Base-by-base conservation (phyloP, 768 basidiomycete genomes). In the Arthromyces matolae region DNA sequence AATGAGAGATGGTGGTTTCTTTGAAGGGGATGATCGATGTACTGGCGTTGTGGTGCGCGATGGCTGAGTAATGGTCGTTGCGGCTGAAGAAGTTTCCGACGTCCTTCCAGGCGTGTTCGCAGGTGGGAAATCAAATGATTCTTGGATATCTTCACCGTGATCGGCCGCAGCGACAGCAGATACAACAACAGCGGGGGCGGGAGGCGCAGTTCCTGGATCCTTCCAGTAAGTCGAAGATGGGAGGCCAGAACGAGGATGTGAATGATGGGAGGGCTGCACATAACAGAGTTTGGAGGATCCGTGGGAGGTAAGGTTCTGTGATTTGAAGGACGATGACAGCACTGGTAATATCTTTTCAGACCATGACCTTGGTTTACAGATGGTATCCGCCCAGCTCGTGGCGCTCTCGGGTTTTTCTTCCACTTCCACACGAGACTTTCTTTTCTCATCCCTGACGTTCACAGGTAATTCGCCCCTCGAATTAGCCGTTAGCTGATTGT, bases 131-230 rank as follows among this genome's bases (percentile, higher is more conserved):
- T 67, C 64, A 20, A 71, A 70, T 50, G 65, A 72, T 39, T 68
- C 67, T 19, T 65, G 61, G 16, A 57, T 35, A 22, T 51, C 63
- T 51, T 72, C 69, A 19, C 67, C 69, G 19, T 71, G 71, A 56
- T 69, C 73, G 16, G 75, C 71, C 24, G 68, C 64, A 8, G 72
- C 76, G 25, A 75, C 70, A 20, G 75, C 72, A 35, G 75, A 77
- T 6, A 80, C 75, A 39, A 80, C 65, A 13, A 80, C 70, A 1
- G 76, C 77, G 37, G 78, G 78, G 0, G 78, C 78, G 20, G 70
- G 78, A 8, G 76, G 70, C n/a, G 71, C 69, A 19, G 71, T 63
- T 23, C 78, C 77, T 13, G 73, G 77, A 57, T 78, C 76, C 57
- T 79, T 74, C 77, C 78, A 78, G 46, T 70, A 71, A 16, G 65